Evolutionary conservation across 129 eudicot species (phyloP), one percentile per base, ranked within the genome.

Genomic region (Pulicaria dysenterica): DNA sequence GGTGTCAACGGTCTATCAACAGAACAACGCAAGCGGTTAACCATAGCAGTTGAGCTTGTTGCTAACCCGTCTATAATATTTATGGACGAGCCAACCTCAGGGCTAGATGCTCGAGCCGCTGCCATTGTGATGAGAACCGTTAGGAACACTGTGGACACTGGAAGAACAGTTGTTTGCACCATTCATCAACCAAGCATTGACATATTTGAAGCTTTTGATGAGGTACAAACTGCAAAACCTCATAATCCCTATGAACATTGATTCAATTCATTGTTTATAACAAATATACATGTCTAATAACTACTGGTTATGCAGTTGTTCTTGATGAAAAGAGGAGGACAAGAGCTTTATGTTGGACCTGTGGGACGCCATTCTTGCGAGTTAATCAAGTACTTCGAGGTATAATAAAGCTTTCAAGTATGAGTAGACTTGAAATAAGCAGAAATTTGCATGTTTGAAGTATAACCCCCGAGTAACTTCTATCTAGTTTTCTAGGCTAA

Each of bases 251-350:
- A 46, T 65, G 43, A 64, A 8, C 61, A 64, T 39, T 4, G 1
- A 56, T 54, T 10, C 12, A 44, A 38, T 41, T 6, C 37, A 17
- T 31, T 42, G n/a, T 47, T 3, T 5, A 6, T 70, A 55, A 10
- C 13, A 56, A 55, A 53, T 14, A 15, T 34, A 47, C 49, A 41
- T 46, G 36, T 66, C 16, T 76, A 67, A 47, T 8, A 19, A 57
- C 5, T 11, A 16, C n/a, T 4, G 75, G 15, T 47, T 59, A 81
- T 82, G 77, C 85, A 91, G 97, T 74, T 91, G 17, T 84, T 91
- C 72, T 79, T 91, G 74, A 79, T 91, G 92, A 88, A 91, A 82
- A 81, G 95, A 10, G 97, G 97, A 54, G 97, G 97, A 24, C 77
- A 82, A 76, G 95, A 88, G 67, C 73, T 91, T 54, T 91, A 88